Evolutionary conservation across 176 grass and related monocot genomes (phyloP), one percentile per base, ranked within the genome.

Genomic region (Zea mays): DNA sequence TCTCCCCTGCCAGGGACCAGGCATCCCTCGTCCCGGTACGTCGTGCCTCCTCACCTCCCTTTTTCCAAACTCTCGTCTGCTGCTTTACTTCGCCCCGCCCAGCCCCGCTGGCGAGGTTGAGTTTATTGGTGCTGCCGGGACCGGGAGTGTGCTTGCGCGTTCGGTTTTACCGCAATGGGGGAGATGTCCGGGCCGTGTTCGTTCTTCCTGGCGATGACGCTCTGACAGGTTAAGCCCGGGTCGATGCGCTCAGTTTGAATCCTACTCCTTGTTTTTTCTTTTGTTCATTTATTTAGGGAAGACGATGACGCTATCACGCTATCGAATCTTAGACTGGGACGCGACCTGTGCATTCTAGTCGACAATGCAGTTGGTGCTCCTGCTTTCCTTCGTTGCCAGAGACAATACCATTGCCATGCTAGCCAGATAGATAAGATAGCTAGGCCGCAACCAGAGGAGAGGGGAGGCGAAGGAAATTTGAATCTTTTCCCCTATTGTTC

Each of bases 21-120:
- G 60, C 61, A 14, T 46, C 10, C 61, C 36, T 19, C 61, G 61
- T 78, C 61, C 34, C 75, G 75, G 61, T 78, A 78, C 60, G 58
- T 3, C 5, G 5, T 15, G 0, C 7, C 35, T n/a, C 38, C 38
- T 39, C 14, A 6, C n/a, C 2, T 11, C 11, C 6, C 44, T 15
- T 0, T 8, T 17, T 5, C 17, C 59, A 6, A 33, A 17, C 0
- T 67, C 7, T 47, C 8, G 2, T 12, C 2, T 14, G 1, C n/a
- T n/a, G 45, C 11, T 15, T n/a, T 5, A 34, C 19, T 15, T n/a
- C 2, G 17, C 10, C 1, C 10, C 57, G 41, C 20, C 38, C 38
- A 3, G 38, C 38, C 38, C 38, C 15, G 43, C 27, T 45, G 45
- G 33, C 34, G 62, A 50, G 61, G 41, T 66, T 41, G 38, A 0